These are phyloP conservation scores for Paragyromitra xinjiangensis DNA, from an alignment of 495 filamentous ascomycete species.

Conservation along the genomic window DNA sequence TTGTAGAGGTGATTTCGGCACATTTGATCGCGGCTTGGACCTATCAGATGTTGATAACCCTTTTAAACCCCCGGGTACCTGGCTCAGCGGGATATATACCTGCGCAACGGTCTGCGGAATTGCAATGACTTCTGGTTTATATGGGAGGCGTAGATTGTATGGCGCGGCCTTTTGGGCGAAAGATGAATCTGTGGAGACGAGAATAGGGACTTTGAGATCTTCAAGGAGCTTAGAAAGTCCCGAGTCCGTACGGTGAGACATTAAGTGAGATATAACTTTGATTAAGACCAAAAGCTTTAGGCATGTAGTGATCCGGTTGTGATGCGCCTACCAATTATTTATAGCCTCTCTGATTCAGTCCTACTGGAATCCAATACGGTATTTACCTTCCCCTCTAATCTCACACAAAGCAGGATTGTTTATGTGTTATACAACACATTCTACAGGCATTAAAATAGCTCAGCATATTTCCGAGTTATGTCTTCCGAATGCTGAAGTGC, in stretches of 20 bases:
- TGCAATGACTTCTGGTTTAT: slow-evolving; percentile 69
- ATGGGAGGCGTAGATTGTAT: slow-evolving; percentile 71
- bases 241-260: neutral
- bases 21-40: slow-evolving; percentile 34
- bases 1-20: slow-evolving; percentile 47
- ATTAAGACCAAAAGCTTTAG: neutral
- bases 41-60: slow-evolving; percentile 21
- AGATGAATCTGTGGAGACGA: slow-evolving; percentile 43
- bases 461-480: neutral
- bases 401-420: no score
- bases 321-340: neutral
- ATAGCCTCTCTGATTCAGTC: neutral
- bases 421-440: no score
- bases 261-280: slow-evolving; percentile 12
- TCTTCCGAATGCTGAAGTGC: no score
- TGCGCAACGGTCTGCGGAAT: slow-evolving; percentile 67
- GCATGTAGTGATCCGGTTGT: neutral
- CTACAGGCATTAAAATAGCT: neutral
- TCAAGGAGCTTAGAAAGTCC: slow-evolving; percentile 21
- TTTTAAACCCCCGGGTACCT: slow-evolving; percentile 64
- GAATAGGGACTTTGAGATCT: slow-evolving; percentile 31
- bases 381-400: neutral
- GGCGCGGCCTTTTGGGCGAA: slow-evolving; percentile 58
- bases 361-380: neutral
- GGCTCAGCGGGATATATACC: slow-evolving; percentile 57